These are phyloP conservation scores for Pythium coloratum DNA, from an alignment of 352 stramenopile genomes.

Conservation along the genomic window DNA sequence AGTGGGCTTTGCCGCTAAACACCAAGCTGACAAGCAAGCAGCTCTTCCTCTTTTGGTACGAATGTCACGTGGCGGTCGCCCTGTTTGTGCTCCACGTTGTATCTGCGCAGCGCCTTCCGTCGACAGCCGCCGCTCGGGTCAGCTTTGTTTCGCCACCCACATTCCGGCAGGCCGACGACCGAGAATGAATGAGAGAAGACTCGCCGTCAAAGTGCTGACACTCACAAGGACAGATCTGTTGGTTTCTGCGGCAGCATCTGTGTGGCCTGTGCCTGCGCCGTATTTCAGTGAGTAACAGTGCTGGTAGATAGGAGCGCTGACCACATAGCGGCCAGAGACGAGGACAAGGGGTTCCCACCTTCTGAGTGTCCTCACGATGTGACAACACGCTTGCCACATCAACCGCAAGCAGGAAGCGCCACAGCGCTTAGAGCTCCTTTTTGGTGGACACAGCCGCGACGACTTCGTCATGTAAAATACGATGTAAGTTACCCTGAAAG, in stretches of 20 bases:
- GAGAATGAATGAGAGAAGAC: no score
- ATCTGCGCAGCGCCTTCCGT: background rate
- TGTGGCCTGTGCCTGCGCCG: constrained; percentile 16
- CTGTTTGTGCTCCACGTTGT: background rate
- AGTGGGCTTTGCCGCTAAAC: background rate
- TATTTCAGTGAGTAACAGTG: constrained; percentile 14
- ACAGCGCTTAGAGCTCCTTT: background rate
- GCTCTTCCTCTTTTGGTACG: background rate
- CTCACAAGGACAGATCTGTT: background rate
- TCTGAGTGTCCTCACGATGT: background rate
- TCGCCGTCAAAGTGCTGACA: background rate
- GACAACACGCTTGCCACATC: constrained; percentile 9
- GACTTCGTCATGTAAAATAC: background rate
- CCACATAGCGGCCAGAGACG: constrained; percentile 15
- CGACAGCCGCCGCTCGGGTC: background rate
- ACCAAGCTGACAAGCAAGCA: background rate
- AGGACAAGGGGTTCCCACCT: constrained; percentile 3
- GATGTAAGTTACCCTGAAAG: background rate
- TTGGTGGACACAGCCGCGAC: background rate
- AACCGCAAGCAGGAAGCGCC: background rate
- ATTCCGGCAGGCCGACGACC: background rate
- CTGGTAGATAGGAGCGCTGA: constrained; percentile 4
- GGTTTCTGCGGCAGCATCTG: constrained; percentile 16
- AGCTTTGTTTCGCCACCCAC: background rate
- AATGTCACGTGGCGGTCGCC: background rate